Evolutionary conservation across 805 yeast genomes (phyloP).

Genomic region (Nakazawaea pomicola): DNA sequence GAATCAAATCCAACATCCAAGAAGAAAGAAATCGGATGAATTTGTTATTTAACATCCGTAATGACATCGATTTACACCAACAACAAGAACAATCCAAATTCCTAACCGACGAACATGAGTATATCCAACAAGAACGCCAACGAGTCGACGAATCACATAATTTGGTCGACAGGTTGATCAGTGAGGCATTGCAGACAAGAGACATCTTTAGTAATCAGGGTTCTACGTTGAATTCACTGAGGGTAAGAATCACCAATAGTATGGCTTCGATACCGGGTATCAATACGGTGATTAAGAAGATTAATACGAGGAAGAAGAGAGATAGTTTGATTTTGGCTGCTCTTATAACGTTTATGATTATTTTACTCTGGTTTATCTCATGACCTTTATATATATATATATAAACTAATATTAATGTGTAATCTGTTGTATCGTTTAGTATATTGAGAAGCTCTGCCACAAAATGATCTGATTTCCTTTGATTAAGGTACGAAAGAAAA

Average conservation of each 20-base stretch:
- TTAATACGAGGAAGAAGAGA: constrained; percentile 83
- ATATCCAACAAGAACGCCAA: constrained; percentile 70
- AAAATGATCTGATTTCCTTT: too few relatives aligned
- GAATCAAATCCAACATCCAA: constrained; percentile 51
- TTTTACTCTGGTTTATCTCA: constrained; percentile 43
- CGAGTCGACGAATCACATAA: constrained; percentile 69
- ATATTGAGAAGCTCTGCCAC: too few relatives aligned
- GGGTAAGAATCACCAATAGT: constrained; percentile 53
- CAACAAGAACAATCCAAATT: constrained; percentile 27
- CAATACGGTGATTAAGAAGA: constrained; percentile 66
- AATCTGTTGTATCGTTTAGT: not conserved
- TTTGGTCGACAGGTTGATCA: constrained; percentile 72
- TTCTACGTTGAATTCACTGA: constrained; percentile 55
- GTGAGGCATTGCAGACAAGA: constrained; percentile 86
- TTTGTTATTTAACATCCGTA: constrained; percentile 67
- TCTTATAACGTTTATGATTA: constrained; percentile 67
- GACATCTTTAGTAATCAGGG: constrained; percentile 80
- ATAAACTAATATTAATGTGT: not conserved
- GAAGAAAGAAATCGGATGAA: constrained; percentile 78
- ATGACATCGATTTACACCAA: constrained; percentile 71
- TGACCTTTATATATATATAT: not conserved
- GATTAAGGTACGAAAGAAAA: too few relatives aligned
- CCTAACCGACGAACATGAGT: constrained; percentile 50
- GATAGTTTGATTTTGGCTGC: constrained; percentile 80
- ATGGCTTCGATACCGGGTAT: constrained; percentile 79